A percentile compares a stretch with the other conserved stretches of the same genome.
Evolutionary conservation across 768 basidiomycete species (phyloP).

Genomic region (Calocera cornea): DNA sequence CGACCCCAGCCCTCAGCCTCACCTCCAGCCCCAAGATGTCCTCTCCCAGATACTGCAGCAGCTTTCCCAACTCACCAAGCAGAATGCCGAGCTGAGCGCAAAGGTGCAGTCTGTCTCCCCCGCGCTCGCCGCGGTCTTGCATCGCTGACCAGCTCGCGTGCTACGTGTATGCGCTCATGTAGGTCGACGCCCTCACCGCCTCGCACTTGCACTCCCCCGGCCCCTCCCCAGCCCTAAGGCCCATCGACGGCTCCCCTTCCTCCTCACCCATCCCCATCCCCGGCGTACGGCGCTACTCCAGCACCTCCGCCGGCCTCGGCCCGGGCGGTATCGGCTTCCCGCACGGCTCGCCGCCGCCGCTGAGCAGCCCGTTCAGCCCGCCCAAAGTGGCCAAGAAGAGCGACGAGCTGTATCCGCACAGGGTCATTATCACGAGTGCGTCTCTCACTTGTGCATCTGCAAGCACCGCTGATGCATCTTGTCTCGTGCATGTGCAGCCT

Average conservation of each 20-base stretch:
- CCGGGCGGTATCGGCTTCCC: not conserved
- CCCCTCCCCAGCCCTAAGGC: not conserved
- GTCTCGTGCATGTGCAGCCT: too few relatives aligned
- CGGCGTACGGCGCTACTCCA: not conserved
- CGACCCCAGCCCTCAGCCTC: not conserved
- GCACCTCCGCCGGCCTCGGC: not conserved
- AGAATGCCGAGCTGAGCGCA: not conserved
- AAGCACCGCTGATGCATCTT: too few relatives aligned
- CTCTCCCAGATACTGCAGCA: not conserved
- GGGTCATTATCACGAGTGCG: conserved; percentile 75
- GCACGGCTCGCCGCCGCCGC: not conserved
- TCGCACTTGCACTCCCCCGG: not conserved
- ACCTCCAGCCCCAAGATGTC: not conserved
- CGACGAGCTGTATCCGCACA: conserved; percentile 52
- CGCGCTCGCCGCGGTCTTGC: not conserved
- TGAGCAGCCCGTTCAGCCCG: not conserved
- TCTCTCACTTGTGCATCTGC: conserved; percentile 14
- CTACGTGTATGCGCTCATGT: too few relatives aligned
- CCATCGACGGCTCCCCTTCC: not conserved
- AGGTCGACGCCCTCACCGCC: not conserved
- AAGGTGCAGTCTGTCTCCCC: not conserved
- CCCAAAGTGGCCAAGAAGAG: conserved; percentile 52
- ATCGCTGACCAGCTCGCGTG: not conserved
- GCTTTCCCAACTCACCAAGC: not conserved
- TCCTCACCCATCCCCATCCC: not conserved